Base-by-base conservation (phyloP, 495 filamentous ascomycete genomes). In the Penicillium egyptiacum region DNA sequence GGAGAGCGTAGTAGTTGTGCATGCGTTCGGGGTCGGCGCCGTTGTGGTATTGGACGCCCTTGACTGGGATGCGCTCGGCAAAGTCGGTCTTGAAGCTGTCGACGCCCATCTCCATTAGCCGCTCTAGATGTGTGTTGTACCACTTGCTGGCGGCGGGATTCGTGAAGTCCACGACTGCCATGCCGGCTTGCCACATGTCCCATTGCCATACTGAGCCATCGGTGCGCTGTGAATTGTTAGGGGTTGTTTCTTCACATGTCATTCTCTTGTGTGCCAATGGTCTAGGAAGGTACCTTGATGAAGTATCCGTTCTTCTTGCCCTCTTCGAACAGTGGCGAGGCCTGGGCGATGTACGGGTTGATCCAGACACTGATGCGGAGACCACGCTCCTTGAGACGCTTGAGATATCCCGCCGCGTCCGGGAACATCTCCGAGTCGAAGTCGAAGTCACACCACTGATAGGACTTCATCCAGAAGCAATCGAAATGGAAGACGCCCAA, bases 1-100 rank as follows among this genome's bases (percentile, higher is more conserved):
- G 68, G 59, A 85, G 85, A 40, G 86, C 79, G 65, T 89, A 89
- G 73, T 83, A 89, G 66, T 90, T 90, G 72, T 89, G 87, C 86
- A 89, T 89, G 56, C 79, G 79, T 17, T 69, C 69, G 2, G 86
- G 81, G 57, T 87, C 82, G 53, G 78, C 73, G 51, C 71, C 69
- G 64, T 84, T 81, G 57, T 75, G 75, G 79, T 83, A 87, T 39
- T 75, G 62, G 11, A 89, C 80, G 58, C 85, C 81, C 23, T 76
- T 71, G n/a, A 78, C 76, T 0, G 87, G 86, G 47, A 89, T 87
- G 31, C 86, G 77, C 69, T 89, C 86, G 16, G 85, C 86, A 58
- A 89, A 89, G 68, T 90, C 87, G 16, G 87, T 88, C 64, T 89
- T 89, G 78, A 89, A 82, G 47, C 77, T 79, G 70, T 89, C 84